A percentile compares a stretch with the other conserved stretches of the same genome.
These are phyloP conservation scores for Arthroderma uncinatum DNA, from an alignment of 2,329 filamentous ascomycete species.

Conservation along the genomic window DNA sequence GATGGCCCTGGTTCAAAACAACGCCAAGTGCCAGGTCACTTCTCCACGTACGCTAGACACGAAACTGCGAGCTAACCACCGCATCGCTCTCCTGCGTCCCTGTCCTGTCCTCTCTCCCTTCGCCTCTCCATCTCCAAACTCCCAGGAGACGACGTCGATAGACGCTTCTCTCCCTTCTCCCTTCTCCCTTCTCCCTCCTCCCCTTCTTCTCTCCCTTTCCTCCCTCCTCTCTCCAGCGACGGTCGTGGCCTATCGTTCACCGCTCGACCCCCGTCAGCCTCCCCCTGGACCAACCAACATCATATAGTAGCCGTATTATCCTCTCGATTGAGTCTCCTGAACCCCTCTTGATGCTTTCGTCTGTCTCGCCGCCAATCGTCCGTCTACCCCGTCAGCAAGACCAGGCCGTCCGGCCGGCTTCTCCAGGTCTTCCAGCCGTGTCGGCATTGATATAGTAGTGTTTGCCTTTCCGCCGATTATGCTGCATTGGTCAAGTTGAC, in stretches of 20 bases:
- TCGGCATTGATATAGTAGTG: not conserved
- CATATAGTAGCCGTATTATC: not conserved
- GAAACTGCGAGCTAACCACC: slow-evolving; percentile 3
- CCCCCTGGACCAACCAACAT: slow-evolving; percentile 1
- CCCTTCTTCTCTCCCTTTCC: not conserved
- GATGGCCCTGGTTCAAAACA: slow-evolving; percentile 9
- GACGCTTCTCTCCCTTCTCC: slow-evolving; percentile 5
- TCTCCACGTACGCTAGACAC: slow-evolving; percentile 8
- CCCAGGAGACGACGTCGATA: slow-evolving; percentile 5
- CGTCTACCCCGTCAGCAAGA: slow-evolving; percentile 2
- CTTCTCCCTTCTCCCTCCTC: not conserved
- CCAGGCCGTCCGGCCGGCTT: slow-evolving; percentile 13
- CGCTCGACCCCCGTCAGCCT: slow-evolving; percentile 6
- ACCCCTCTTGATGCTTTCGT: not conserved
- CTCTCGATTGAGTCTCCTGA: not conserved
- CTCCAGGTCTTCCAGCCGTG: not conserved
- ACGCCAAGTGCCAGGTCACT: slow-evolving; percentile 13
- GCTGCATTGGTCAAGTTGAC: slow-evolving; percentile 12
- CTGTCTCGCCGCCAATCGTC: slow-evolving; percentile 3
- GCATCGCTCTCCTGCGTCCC: not conserved
- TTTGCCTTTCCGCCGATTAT: slow-evolving; percentile 12
- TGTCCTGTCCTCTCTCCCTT: not conserved
- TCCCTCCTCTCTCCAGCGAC: not conserved
- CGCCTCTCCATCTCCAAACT: not conserved
- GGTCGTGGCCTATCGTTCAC: slow-evolving; percentile 2